A percentile compares a stretch with the other conserved stretches of the same genome.
Evolutionary conservation across 106 monocot genomes (phyloP).

Genomic region (Platanthera zijinensis): DNA sequence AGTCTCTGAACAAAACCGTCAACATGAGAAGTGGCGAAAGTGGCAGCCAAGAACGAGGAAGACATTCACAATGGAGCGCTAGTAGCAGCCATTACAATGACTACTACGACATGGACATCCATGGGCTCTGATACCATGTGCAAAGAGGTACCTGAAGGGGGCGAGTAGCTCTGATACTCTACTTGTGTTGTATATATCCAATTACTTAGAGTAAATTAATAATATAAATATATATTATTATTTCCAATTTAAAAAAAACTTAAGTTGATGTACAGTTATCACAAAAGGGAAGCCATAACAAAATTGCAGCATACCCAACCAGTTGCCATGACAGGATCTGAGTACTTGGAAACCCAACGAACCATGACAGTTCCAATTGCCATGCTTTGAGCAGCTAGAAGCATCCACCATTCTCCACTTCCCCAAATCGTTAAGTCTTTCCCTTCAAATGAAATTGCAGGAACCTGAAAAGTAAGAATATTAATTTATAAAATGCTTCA

Average conservation of each 20-base stretch:
- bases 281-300: neutral
- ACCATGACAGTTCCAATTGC: slow-evolving; percentile 97
- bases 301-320: slow-evolving; percentile 67
- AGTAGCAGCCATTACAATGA: no score
- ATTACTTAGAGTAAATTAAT: no score
- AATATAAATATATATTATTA: no score
- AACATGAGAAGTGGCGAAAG: no score
- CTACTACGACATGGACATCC: no score
- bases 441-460: slow-evolving; percentile 60
- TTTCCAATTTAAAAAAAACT: neutral
- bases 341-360: slow-evolving; percentile 96
- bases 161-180: no score
- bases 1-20: no score
- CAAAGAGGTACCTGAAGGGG: no score
- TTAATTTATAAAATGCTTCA: slow-evolving; percentile 7
- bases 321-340: slow-evolving; percentile 98
- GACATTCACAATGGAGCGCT: no score
- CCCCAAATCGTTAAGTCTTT: slow-evolving; percentile 66
- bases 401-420: slow-evolving; percentile 99
- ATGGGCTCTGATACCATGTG: no score
- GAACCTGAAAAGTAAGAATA: slow-evolving; percentile 39
- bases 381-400: slow-evolving; percentile 99
- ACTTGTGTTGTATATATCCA: no score
- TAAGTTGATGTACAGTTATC: neutral
- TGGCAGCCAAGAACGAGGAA: no score